phyloP scores from a whole-genome alignment of 2,329 filamentous ascomycete species.

The Fusarium pseudonygamai region DNA sequence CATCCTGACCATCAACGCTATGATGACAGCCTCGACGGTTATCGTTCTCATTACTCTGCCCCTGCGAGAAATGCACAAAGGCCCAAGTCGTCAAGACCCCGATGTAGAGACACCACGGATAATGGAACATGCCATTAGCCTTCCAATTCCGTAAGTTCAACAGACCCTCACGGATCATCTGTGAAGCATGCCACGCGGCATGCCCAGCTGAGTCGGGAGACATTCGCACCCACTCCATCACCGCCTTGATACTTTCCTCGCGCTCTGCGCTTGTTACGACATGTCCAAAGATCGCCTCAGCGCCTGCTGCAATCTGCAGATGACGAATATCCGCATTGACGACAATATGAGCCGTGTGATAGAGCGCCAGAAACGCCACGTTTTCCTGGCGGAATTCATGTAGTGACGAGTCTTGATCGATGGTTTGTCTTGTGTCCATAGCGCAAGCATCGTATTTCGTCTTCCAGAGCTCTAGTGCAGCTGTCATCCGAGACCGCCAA shows the following conservation, averaged over 20 bases:
- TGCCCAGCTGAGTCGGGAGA: not conserved
- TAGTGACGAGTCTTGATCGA: not conserved
- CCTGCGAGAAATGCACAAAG: not conserved
- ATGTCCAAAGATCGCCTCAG: not conserved
- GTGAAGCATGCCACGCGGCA: not conserved
- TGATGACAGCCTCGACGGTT: not conserved
- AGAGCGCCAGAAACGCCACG: not conserved
- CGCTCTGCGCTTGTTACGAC: not conserved
- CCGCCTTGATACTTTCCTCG: not conserved
- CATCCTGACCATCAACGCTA: not conserved
- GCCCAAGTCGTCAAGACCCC: not conserved
- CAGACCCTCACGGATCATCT: not conserved
- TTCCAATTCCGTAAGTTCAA: not conserved
- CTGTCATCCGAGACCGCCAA: not conserved
- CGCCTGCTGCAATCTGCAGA: not conserved
- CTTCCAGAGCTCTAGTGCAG: not conserved
- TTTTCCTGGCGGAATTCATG: not conserved
- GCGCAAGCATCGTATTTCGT: not conserved
- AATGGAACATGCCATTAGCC: not conserved
- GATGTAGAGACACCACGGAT: not conserved
- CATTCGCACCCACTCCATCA: rapidly evolving
- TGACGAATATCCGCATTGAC: not conserved
- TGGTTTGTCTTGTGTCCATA: not conserved
- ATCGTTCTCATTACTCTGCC: rapidly evolving
- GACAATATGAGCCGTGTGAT: not conserved